Evolutionary conservation across 495 filamentous ascomycete species (phyloP).

Genomic region (Trichoderma erinaceum): DNA sequence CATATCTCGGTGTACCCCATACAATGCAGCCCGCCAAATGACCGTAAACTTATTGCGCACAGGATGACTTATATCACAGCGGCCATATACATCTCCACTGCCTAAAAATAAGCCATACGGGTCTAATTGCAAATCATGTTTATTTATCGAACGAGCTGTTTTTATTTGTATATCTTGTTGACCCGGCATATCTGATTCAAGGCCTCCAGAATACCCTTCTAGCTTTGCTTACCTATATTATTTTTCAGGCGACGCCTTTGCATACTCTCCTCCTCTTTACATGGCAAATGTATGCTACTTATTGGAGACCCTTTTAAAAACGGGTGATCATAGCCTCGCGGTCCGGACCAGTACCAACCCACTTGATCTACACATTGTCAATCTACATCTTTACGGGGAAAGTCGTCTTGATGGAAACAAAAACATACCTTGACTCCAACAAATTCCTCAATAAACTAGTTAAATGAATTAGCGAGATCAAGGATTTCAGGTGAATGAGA

Average conservation of each 20-base stretch:
- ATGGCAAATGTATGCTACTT: neutral
- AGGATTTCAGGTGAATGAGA: neutral
- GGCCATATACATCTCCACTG: neutral
- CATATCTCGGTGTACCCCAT: too few species aligned
- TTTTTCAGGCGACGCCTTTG: neutral
- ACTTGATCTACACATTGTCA: conserved; percentile 18
- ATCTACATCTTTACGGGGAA: too few species aligned
- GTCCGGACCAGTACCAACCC: conserved; percentile 19
- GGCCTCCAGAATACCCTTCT: neutral
- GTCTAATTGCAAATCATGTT: neutral
- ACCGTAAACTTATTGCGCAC: too few species aligned
- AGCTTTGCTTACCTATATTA: neutral
- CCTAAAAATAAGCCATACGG: neutral
- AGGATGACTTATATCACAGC: too few species aligned
- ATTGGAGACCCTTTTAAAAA: neutral
- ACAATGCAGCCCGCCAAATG: too few species aligned
- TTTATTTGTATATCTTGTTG: neutral
- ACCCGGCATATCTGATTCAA: neutral
- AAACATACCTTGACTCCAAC: conserved; percentile 58
- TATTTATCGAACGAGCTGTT: neutral
- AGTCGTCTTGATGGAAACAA: neutral
- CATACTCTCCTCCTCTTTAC: neutral
- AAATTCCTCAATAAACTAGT: conserved; percentile 55
- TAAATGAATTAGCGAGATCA: neutral
- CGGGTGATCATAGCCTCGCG: conserved; percentile 19